phyloP scores from a whole-genome alignment of 1,284 basidiomycete species.

The Irpex sp. region DNA sequence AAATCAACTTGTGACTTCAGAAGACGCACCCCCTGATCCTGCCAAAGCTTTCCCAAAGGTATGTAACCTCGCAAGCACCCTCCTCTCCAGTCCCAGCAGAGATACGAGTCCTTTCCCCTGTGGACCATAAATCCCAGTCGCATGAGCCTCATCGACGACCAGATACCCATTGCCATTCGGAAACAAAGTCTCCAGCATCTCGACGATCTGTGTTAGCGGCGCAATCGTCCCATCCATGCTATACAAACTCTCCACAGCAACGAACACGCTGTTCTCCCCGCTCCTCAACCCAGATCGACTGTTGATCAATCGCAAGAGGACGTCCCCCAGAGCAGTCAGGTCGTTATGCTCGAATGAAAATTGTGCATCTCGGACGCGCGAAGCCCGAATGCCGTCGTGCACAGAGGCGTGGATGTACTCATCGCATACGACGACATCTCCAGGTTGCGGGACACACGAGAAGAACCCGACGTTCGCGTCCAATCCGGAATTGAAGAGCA shows the following conservation, averaged over 20 bases:
- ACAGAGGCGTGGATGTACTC: conserved; percentile 91
- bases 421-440: conserved; percentile 83
- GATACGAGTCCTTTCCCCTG: conserved; percentile 72
- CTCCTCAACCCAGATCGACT: conserved; percentile 32
- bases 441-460: conserved; percentile 73
- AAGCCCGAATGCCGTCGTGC: conserved; percentile 83
- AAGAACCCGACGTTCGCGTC: conserved; percentile 94
- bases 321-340: conserved; percentile 41
- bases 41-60: conserved; percentile 73
- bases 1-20: not conserved
- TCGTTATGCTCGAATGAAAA: conserved; percentile 76
- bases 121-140: conserved; percentile 79
- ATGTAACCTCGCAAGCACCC: conserved; percentile 62
- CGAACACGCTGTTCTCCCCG: conserved; percentile 51
- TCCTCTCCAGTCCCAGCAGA: conserved; percentile 56
- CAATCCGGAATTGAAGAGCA: conserved; percentile 94
- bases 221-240: conserved; percentile 95
- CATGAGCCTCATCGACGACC: conserved; percentile 89
- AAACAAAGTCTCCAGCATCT: conserved; percentile 54
- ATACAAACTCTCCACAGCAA: conserved; percentile 90
- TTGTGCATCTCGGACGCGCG: conserved; percentile 40
- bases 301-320: conserved; percentile 38
- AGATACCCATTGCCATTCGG: conserved; percentile 63
- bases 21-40: conserved; percentile 69
- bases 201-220: conserved; percentile 66